Conservation (phyloP, 192 early-diverging fungal species). For the Thamnidium elegans region DNA sequence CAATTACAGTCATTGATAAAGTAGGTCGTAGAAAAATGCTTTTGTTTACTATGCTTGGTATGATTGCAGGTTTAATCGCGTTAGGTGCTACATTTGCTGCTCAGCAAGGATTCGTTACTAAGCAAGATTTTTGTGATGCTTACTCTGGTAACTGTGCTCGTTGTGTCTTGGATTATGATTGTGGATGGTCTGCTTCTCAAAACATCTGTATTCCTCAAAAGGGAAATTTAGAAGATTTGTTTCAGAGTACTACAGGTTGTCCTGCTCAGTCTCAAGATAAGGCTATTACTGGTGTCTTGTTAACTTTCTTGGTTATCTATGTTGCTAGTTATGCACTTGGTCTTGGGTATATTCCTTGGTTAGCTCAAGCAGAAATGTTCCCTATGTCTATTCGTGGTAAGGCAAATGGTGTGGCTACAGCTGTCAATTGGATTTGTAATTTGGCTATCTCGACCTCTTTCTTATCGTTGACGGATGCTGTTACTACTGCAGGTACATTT, state of each 20-base stretch:
- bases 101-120: constrained; percentile 39
- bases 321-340: constrained; percentile 48
- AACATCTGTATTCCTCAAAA: constrained; percentile 9
- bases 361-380: constrained; percentile 77
- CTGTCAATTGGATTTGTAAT: constrained; percentile 83
- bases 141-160: constrained; percentile 41
- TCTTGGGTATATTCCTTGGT: constrained; percentile 59
- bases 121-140: constrained; percentile 37
- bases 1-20: constrained; percentile 45
- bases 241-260: neutral
- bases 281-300: constrained; percentile 12
- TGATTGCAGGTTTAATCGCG: constrained; percentile 38
- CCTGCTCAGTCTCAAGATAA: constrained; percentile 15
- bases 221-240: neutral
- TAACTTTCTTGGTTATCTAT: constrained; percentile 11
- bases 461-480: constrained; percentile 58
- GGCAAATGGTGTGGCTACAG: constrained; percentile 65
- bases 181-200: constrained; percentile 23
- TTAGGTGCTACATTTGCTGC: constrained; percentile 44
- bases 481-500: constrained; percentile 51
- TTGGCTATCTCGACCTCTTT: constrained; percentile 58
- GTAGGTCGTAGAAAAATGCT: constrained; percentile 47
- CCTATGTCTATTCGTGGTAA: constrained; percentile 70
- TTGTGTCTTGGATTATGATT: constrained; percentile 45
- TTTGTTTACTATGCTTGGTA: constrained; percentile 44